phyloP scores from a whole-genome alignment of 768 basidiomycete genomes.

The Mycena kentingensis region DNA sequence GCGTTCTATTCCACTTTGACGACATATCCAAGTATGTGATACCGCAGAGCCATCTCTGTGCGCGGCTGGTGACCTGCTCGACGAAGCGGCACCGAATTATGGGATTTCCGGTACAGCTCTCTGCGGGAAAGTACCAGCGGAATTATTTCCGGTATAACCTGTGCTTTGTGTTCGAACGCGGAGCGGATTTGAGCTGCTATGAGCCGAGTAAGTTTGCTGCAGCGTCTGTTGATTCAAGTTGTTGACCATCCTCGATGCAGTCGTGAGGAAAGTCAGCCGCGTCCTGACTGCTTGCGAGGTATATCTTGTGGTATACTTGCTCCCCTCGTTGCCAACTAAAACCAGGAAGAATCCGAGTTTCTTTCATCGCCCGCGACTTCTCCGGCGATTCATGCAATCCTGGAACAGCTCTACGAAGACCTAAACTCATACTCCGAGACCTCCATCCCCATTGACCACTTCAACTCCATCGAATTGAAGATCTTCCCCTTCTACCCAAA shows the following conservation, averaged over 20 bases:
- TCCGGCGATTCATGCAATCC: slow-evolving; percentile 71
- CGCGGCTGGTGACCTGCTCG: slow-evolving; percentile 84
- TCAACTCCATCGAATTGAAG: slow-evolving; percentile 94
- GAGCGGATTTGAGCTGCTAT: slow-evolving; percentile 91
- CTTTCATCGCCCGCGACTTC: slow-evolving; percentile 75
- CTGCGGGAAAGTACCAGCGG: slow-evolving; percentile 68
- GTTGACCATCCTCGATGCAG: slow-evolving; percentile 1
- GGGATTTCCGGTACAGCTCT: slow-evolving; percentile 85
- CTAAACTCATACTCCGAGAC: slow-evolving; percentile 97
- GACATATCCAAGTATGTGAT: slow-evolving; percentile 95
- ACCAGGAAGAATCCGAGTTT: slow-evolving; percentile 85
- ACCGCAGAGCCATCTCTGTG: slow-evolving; percentile 82
- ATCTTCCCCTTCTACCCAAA: slow-evolving; percentile 97
- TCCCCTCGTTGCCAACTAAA: slow-evolving; percentile 4
- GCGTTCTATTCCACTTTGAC: slow-evolving; percentile 77
- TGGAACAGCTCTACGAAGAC: slow-evolving; percentile 97
- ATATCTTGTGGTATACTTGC: slow-evolving; percentile 27
- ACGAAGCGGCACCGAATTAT: slow-evolving; percentile 83
- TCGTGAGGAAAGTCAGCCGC: slow-evolving; percentile 92
- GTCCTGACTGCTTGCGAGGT: slow-evolving; percentile 91
- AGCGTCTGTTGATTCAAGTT: not conserved
- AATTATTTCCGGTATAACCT: slow-evolving; percentile 93
- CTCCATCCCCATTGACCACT: slow-evolving; percentile 85
- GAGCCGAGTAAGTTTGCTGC: slow-evolving; percentile 57
- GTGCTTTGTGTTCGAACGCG: slow-evolving; percentile 93